These are phyloP conservation scores for Tolypocladium nubicola DNA, from an alignment of 2,329 filamentous ascomycete species.

Conservation along the genomic window DNA sequence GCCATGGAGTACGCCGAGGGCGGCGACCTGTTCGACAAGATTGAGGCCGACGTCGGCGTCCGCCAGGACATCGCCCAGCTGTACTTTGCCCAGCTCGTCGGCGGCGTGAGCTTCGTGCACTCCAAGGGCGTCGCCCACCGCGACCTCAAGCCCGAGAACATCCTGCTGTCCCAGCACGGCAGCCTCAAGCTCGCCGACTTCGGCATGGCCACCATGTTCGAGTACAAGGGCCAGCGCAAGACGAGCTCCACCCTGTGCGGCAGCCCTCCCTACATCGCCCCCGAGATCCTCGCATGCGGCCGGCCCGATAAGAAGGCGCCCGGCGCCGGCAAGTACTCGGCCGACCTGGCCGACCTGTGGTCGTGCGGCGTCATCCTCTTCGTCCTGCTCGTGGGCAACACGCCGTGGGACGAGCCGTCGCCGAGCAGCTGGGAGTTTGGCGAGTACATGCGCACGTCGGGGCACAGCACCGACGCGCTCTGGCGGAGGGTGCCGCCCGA, in stretches of 20 bases:
- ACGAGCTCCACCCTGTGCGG: constrained; percentile 84
- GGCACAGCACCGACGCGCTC: constrained; percentile 73
- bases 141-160: constrained; percentile 90
- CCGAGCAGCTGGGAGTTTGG: constrained; percentile 79
- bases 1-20: constrained; percentile 96
- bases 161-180: constrained; percentile 74
- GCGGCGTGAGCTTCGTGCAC: constrained; percentile 90
- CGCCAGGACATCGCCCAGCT: constrained; percentile 89
- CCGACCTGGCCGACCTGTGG: constrained; percentile 88
- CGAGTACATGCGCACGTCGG: constrained; percentile 71
- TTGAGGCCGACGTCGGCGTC: constrained; percentile 95
- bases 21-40: constrained; percentile 97
- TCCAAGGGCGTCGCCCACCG: constrained; percentile 90
- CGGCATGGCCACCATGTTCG: constrained; percentile 87
- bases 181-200: constrained; percentile 94
- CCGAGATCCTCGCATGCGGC: constrained; percentile 64
- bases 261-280: constrained; percentile 93
- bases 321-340: constrained; percentile 51
- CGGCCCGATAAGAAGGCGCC: constrained; percentile 33
- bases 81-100: constrained; percentile 87
- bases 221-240: constrained; percentile 76
- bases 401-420: constrained; percentile 93
- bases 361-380: constrained; percentile 97
- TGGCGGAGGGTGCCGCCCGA: constrained; percentile 71
- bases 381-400: constrained; percentile 89